Conservation (phyloP, 208 protist genomes). For the Wallacemonas sp. region DNA sequence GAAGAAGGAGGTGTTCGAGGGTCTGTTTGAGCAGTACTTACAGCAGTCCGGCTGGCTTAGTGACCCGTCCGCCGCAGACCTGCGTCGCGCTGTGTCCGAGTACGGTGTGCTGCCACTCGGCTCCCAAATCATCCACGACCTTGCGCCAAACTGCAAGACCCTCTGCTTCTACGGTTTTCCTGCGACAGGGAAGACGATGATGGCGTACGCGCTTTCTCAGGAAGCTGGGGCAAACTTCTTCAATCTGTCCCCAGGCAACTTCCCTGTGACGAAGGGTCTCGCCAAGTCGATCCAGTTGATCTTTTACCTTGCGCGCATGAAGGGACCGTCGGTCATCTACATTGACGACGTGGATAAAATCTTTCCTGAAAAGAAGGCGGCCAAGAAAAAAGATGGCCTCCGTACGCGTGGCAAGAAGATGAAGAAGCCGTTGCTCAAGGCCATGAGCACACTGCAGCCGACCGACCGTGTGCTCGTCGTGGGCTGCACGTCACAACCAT, state of each 20-base stretch:
- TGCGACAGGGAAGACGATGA: slow-evolving; percentile 89
- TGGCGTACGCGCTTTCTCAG: slow-evolving; percentile 85
- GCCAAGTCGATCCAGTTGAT: slow-evolving; percentile 82
- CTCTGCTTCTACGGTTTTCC: slow-evolving; percentile 89
- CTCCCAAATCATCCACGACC: slow-evolving; percentile 88
- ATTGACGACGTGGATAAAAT: slow-evolving; percentile 92
- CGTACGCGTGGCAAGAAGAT: slow-evolving; percentile 81
- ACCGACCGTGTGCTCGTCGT: slow-evolving; percentile 93
- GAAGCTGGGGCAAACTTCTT: slow-evolving; percentile 91
- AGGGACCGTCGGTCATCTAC: slow-evolving; percentile 92
- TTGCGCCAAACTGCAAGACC: slow-evolving; percentile 62
- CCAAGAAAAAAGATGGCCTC: slow-evolving; percentile 67
- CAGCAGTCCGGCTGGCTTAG: slow-evolving; percentile 61
- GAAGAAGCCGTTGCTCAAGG: slow-evolving; percentile 90
- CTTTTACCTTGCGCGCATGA: slow-evolving; percentile 90
- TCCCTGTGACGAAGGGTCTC: slow-evolving; percentile 64
- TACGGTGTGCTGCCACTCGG: slow-evolving; percentile 89
- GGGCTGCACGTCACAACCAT: slow-evolving; percentile 69
- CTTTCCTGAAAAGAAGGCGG: slow-evolving; percentile 63
- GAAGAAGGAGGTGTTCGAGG: slow-evolving; percentile 76
- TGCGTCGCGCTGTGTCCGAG: slow-evolving; percentile 73
- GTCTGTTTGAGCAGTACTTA: slow-evolving; percentile 66
- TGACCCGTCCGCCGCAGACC: slow-evolving; percentile 79
- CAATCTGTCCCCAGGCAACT: slow-evolving; percentile 90
- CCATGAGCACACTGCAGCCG: slow-evolving; percentile 69